Percentiles rank a stretch among this genome's conserved stretches.
Evolutionary conservation across 768 basidiomycete species (phyloP).

Genomic region (Hygrophorus pudorinus): DNA sequence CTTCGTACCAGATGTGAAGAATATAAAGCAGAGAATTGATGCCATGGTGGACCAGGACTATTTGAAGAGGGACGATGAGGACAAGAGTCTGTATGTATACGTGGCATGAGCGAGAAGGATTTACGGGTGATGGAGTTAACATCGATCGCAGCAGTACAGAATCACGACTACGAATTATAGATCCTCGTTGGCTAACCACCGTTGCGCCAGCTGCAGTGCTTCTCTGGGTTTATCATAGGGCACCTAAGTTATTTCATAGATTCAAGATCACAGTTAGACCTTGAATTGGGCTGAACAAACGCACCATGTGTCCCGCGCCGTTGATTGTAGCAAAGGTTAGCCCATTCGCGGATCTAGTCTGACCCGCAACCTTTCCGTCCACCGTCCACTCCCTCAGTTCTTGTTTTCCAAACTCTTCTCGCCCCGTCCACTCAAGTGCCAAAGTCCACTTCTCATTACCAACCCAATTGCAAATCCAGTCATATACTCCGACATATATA

Average conservation of each 20-base stretch:
- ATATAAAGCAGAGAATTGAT: slow-evolving; percentile 81
- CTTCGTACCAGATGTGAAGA: slow-evolving; percentile 75
- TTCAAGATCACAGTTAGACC: background rate
- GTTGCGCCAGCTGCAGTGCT: slow-evolving; percentile 20
- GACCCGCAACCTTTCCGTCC: slow-evolving; percentile 42
- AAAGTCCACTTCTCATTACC: slow-evolving; percentile 56
- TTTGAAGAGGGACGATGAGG: slow-evolving; percentile 63
- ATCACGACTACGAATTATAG: background rate
- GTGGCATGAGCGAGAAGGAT: slow-evolving; percentile 41
- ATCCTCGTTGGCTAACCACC: slow-evolving; percentile 3
- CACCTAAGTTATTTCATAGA: slow-evolving; percentile 29
- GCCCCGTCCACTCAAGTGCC: slow-evolving; percentile 49
- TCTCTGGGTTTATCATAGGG: slow-evolving; percentile 54
- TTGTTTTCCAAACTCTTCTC: slow-evolving; percentile 32
- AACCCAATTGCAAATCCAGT: slow-evolving; percentile 53
- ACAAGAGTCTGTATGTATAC: slow-evolving; percentile 68
- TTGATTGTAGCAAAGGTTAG: slow-evolving; percentile 49
- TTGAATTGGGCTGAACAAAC: slow-evolving; percentile 6
- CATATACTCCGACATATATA: slow-evolving; percentile 45
- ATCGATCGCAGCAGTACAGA: too few species aligned
- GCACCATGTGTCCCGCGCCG: slow-evolving; percentile 61
- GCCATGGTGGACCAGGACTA: slow-evolving; percentile 82
- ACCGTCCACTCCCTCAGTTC: slow-evolving; percentile 46
- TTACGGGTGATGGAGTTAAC: too few species aligned
- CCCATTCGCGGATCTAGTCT: slow-evolving; percentile 41